Evolutionary conservation across 2,329 filamentous ascomycete species (phyloP).

Genomic region (Chrysoporthe deuterocubensis): DNA sequence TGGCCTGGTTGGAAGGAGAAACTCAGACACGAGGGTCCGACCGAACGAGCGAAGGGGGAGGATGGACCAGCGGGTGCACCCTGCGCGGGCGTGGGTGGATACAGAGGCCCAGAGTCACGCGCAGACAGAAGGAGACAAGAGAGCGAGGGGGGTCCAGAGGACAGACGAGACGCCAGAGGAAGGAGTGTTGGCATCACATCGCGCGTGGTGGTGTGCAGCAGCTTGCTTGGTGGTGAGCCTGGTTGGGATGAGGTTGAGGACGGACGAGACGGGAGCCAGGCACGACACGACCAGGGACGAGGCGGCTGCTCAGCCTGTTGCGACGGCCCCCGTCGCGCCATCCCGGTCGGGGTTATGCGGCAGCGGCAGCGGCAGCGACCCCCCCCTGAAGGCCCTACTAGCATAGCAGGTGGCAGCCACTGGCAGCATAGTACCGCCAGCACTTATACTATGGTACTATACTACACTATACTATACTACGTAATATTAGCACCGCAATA

Average conservation of each 20-base stretch:
- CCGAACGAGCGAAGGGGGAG: slow-evolving; percentile 11
- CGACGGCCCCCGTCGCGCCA: slow-evolving; percentile 4
- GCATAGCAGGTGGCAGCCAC: too few relatives aligned
- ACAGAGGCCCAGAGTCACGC: background rate
- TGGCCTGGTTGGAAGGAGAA: slow-evolving; percentile 16
- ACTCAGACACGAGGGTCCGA: slow-evolving; percentile 19
- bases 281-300: background rate
- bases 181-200: too few relatives aligned
- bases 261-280: slow-evolving; percentile 9
- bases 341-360: slow-evolving; percentile 5
- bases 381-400: too few relatives aligned
- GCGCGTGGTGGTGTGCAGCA: too few relatives aligned
- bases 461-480: too few relatives aligned
- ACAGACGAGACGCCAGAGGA: background rate
- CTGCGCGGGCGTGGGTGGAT: slow-evolving; percentile 4
- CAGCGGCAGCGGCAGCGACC: background rate
- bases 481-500: too few relatives aligned
- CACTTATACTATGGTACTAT: too few relatives aligned
- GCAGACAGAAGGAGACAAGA: background rate
- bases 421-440: too few relatives aligned
- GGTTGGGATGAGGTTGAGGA: background rate
- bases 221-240: too few relatives aligned
- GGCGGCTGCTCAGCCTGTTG: background rate
- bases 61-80: slow-evolving; percentile 20
- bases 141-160: background rate